phyloP scores from a whole-genome alignment of 306 rosid species.

The Vachellia collinsii region DNA sequence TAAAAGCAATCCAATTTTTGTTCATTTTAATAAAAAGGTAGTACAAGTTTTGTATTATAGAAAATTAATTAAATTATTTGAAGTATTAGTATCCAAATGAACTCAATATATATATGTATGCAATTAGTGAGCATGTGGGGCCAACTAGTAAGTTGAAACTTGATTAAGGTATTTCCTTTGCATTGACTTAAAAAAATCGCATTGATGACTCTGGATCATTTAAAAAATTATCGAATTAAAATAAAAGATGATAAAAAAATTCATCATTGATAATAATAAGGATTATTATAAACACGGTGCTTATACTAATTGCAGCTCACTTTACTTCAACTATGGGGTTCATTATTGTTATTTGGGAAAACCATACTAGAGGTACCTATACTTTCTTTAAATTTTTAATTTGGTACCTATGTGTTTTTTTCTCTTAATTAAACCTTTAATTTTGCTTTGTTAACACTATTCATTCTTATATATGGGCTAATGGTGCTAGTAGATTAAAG shows the following conservation, averaged over 20 bases:
- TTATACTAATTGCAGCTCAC: not conserved
- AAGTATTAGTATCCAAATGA: not conserved
- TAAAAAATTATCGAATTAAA: not conserved
- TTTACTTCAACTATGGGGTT: not conserved
- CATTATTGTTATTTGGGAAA: too few relatives aligned
- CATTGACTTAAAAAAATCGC: not conserved
- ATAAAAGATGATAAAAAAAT: not conserved
- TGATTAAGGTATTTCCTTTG: not conserved
- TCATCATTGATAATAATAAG: not conserved
- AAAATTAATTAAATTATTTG: not conserved
- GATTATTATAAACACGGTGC: not conserved
- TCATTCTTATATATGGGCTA: too few relatives aligned
- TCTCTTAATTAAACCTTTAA: too few relatives aligned
- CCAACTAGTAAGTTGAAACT: conserved; percentile 6
- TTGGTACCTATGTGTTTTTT: too few relatives aligned
- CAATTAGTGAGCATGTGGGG: conserved; percentile 19
- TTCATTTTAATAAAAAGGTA: too few relatives aligned
- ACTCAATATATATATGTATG: not conserved
- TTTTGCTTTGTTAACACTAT: too few relatives aligned
- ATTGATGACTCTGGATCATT: not conserved
- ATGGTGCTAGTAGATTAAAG: too few relatives aligned
- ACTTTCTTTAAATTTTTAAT: too few relatives aligned
- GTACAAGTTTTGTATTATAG: not conserved
- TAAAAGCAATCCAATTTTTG: not conserved
- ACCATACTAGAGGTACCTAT: too few relatives aligned